phyloP scores from a whole-genome alignment of 2,329 filamentous ascomycete genomes.

The Ascochyta pisi region DNA sequence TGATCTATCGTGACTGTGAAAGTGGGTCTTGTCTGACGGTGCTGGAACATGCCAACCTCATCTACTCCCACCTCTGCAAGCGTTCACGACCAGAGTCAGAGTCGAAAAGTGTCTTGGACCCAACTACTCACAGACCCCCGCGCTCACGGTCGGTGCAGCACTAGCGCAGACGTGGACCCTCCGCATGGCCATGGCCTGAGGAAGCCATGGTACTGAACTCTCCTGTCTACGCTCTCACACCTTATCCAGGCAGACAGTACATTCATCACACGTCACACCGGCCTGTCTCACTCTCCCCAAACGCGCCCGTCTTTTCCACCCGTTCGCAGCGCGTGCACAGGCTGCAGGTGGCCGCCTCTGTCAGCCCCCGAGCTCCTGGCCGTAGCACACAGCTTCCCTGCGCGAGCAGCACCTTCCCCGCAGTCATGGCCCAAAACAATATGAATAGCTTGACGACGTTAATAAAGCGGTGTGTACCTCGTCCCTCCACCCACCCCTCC shows the following conservation, averaged over 20 bases:
- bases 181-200: constrained; percentile 1
- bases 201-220: constrained; percentile 3
- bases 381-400: constrained; percentile 32
- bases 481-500: constrained; percentile 6
- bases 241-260: constrained; percentile 1
- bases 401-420: constrained; percentile 37
- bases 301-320: neutral
- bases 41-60: too few species aligned
- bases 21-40: too few species aligned
- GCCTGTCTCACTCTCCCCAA: neutral
- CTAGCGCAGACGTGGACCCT: constrained; percentile 12
- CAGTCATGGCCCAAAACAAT: constrained; percentile 74
- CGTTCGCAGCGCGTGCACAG: constrained; percentile 11
- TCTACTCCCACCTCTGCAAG: neutral
- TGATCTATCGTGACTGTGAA: too few species aligned
- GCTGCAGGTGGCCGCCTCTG: constrained; percentile 36
- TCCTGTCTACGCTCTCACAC: neutral
- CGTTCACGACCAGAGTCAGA: neutral
- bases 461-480: constrained; percentile 84
- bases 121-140: constrained; percentile 14
- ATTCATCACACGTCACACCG: neutral
- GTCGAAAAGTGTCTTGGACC: neutral
- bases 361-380: constrained; percentile 34
- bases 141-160: constrained; percentile 10
- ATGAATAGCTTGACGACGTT: constrained; percentile 98